phyloP scores from a whole-genome alignment of 306 rosid species.

The Dalbergia cochinchinensis region DNA sequence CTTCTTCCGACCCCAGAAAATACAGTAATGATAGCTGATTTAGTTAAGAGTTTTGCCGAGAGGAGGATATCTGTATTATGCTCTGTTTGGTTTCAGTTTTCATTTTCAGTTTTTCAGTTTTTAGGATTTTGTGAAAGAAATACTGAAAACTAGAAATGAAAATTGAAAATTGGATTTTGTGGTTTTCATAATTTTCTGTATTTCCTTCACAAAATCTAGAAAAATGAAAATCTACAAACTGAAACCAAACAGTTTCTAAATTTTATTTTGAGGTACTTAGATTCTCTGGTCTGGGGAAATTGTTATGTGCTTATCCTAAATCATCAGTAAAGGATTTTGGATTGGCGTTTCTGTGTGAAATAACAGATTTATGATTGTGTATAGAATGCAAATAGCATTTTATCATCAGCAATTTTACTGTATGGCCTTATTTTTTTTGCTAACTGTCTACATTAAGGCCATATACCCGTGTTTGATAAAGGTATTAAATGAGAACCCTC shows the following conservation, averaged over 20 bases:
- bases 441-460: background rate
- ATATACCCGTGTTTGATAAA: background rate
- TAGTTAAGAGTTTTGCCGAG: background rate
- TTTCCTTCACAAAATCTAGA: no score
- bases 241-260: no score
- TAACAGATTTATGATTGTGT: background rate
- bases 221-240: no score
- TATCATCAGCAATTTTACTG: background rate
- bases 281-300: background rate
- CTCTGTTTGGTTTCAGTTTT: background rate
- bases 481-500: background rate
- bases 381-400: background rate
- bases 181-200: no score
- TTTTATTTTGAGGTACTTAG: background rate
- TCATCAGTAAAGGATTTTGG: background rate
- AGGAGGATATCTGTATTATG: background rate
- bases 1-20: background rate
- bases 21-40: background rate
- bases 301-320: background rate
- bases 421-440: background rate
- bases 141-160: no score
- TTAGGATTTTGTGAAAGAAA: no score
- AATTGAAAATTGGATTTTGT: no score
- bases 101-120: no score
- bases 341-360: background rate